Evolutionary conservation across 805 yeast species (phyloP), one percentile per base, ranked within the genome.

Genomic region (Kregervanrija pseudodelftensis): DNA sequence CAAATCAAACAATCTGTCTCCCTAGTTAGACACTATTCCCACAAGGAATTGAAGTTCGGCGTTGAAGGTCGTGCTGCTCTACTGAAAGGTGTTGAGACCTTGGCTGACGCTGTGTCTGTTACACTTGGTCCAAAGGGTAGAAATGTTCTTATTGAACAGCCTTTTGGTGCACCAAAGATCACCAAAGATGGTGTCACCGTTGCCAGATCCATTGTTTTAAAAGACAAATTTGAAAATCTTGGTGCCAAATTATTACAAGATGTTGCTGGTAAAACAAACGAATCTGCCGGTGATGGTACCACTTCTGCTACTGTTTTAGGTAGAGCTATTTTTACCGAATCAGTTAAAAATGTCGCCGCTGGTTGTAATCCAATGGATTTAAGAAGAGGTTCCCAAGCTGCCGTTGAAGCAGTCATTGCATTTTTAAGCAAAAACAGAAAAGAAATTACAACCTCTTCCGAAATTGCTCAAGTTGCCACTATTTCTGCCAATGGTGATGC

Each of bases 171-270:
- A 43, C 99, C 99, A 58, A 91, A 91, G 74, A 91, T 91, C 76
- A 91, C 99, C 69, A 91, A 91, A 73, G 99, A 91, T 66, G 99
- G 99, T 78, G 97, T 89, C 42, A 88, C 98, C 39, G 97, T 91
- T 48, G 99, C 99, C 50, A 79, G 76, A 61, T 81, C 95, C 44
- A 80, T 91, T 58, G 77, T 79, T 36, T 72, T 93, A 55, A 72
- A 83, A 64, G 95, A 93, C 73, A 87, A 83, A 68, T 91, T 90
- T 60, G 98, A 91, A 73, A 91, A 91, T 70, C 74, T 93, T 74
- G 99, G 99, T 49, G 96, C 96, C 46, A 87, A 86, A 72, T 76
- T 91, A 54, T 72, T 91, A 60, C 97, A 90, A 70, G 98, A 93
- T 65, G 97, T 93, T 48, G 96, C 98, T 37, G 81, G 95, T 57